Conservation (phyloP, 352 stramenopile species). For the Pythium sukuiense region DNA sequence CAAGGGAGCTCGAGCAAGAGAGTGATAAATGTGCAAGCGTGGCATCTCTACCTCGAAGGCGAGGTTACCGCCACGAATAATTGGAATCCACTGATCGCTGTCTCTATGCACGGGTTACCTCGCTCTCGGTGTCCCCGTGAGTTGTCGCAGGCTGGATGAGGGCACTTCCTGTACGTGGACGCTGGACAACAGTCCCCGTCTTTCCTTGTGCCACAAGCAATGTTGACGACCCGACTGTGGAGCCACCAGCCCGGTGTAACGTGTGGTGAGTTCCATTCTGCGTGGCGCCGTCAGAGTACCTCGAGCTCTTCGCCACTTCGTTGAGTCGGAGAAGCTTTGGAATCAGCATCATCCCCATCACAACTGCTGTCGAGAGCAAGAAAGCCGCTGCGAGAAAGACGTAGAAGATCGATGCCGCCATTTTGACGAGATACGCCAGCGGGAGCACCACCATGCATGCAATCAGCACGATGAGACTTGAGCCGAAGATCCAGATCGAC, state of each 20-base stretch:
- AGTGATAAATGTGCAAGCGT: not conserved
- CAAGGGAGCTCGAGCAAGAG: not conserved
- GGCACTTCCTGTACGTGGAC: not conserved
- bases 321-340: conserved; percentile 27
- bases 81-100: conserved; percentile 6
- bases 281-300: not conserved
- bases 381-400: conserved; percentile 25
- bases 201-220: not conserved
- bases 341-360: conserved; percentile 32
- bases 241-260: not conserved
- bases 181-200: not conserved
- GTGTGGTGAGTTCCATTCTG: not conserved
- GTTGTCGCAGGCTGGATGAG: not conserved
- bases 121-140: not conserved
- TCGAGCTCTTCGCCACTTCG: conserved; percentile 18
- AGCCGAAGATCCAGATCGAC: conserved; percentile 32
- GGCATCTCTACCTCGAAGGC: not conserved
- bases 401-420: conserved; percentile 30
- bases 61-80: too few relatives aligned
- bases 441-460: conserved; percentile 33
- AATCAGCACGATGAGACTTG: conserved; percentile 31
- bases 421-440: conserved; percentile 41
- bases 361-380: conserved; percentile 20
- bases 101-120: conserved; percentile 7
- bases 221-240: not conserved